phyloP scores from a whole-genome alignment of 345 rosid genomes.

The Populus alba region DNA sequence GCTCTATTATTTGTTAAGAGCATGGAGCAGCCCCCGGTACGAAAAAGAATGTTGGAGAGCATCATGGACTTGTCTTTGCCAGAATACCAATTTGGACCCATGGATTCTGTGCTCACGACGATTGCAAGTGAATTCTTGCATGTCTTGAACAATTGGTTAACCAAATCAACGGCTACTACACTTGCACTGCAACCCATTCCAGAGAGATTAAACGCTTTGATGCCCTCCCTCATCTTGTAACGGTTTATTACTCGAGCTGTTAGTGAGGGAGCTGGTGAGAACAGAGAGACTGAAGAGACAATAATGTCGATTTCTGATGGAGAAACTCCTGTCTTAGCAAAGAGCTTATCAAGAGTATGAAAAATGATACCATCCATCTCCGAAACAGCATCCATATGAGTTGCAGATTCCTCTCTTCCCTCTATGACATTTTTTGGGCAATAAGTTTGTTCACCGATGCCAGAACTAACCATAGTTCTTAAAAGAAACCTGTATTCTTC shows the following conservation, averaged over 20 bases:
- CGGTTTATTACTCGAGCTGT: slow-evolving; percentile 21
- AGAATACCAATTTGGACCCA: slow-evolving; percentile 27
- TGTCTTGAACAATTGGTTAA: slow-evolving; percentile 25
- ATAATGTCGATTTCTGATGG: slow-evolving; percentile 29
- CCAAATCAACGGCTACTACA: slow-evolving; percentile 26
- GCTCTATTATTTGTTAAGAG: slow-evolving; percentile 27
- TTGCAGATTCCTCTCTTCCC: slow-evolving; percentile 31
- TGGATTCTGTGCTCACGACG: slow-evolving; percentile 34
- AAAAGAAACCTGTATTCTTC: slow-evolving; percentile 23
- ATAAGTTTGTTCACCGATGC: slow-evolving; percentile 24
- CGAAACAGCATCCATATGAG: background rate
- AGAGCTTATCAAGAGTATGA: slow-evolving; percentile 23
- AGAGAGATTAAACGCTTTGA: slow-evolving; percentile 33
- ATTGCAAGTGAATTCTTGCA: slow-evolving; percentile 22
- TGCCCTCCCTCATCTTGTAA: slow-evolving; percentile 31
- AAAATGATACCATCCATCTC: slow-evolving; percentile 26
- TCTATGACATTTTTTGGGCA: slow-evolving; percentile 8
- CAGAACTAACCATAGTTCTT: slow-evolving; percentile 12
- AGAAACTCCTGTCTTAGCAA: slow-evolving; percentile 15
- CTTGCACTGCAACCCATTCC: slow-evolving; percentile 52
- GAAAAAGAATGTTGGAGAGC: slow-evolving; percentile 37
- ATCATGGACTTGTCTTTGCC: slow-evolving; percentile 40
- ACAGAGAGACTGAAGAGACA: slow-evolving; percentile 20
- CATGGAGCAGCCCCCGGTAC: slow-evolving; percentile 38
- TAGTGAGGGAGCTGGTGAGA: slow-evolving; percentile 28